phyloP scores from a whole-genome alignment of 148 eudicot species.

The Salicornia ramosissima region DNA sequence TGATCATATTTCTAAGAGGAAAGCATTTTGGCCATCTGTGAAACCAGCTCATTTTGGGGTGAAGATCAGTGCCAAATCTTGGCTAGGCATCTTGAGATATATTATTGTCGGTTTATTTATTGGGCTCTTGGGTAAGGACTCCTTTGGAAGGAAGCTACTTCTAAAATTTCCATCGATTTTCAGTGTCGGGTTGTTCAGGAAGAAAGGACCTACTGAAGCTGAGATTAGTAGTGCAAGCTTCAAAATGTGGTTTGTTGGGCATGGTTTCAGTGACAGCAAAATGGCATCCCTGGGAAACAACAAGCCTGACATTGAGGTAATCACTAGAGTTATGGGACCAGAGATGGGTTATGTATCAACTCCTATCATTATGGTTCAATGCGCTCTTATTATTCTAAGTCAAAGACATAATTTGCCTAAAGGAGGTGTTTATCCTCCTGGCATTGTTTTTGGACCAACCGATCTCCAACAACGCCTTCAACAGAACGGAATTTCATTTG shows the following conservation, averaged over 20 bases:
- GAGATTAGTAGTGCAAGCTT: conserved; percentile 77
- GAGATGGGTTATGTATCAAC: conserved; percentile 79
- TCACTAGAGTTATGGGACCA: conserved; percentile 84
- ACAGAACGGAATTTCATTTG: conserved; percentile 80
- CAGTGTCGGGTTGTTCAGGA: conserved; percentile 71
- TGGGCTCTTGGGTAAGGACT: conserved; percentile 46
- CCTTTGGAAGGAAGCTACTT: conserved; percentile 74
- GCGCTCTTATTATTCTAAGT: conserved; percentile 52
- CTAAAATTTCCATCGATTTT: conserved; percentile 70
- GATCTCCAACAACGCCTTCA: conserved; percentile 77
- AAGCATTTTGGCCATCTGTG: conserved; percentile 63
- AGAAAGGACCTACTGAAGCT: conserved; percentile 75
- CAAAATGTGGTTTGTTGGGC: conserved; percentile 90
- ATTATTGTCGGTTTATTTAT: conserved; percentile 56
- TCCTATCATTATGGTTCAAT: conserved; percentile 65
- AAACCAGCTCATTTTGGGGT: conserved; percentile 92
- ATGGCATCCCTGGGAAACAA: conserved; percentile 25
- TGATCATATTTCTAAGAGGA: conserved; percentile 46
- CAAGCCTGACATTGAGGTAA: conserved; percentile 58
- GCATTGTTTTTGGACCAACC: conserved; percentile 75
- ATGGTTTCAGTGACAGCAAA: conserved; percentile 48
- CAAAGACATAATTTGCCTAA: conserved; percentile 64
- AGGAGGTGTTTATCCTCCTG: conserved; percentile 83
- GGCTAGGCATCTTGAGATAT: conserved; percentile 38
- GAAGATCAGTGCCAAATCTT: conserved; percentile 60